Conservation (phyloP, 176 grass and related monocot species). For the Oryza brachyantha region DNA sequence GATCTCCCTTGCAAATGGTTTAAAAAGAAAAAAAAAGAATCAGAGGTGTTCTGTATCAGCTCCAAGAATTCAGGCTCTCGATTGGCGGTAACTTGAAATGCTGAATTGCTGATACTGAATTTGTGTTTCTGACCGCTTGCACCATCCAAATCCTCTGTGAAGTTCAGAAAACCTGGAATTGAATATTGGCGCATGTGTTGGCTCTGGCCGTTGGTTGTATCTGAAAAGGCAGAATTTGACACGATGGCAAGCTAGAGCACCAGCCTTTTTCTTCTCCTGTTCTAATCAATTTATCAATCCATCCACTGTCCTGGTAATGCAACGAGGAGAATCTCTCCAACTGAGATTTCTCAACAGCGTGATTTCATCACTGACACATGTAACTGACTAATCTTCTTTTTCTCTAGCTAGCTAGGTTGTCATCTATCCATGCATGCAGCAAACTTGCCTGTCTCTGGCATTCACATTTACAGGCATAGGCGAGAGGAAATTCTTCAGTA, state of each 20-base stretch:
- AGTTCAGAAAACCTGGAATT: slow-evolving; percentile 27
- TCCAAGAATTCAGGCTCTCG: background rate
- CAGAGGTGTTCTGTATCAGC: background rate
- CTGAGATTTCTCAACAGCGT: slow-evolving; percentile 33
- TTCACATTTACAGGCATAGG: background rate
- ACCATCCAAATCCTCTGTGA: background rate
- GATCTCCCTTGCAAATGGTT: background rate
- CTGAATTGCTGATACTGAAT: slow-evolving; percentile 4
- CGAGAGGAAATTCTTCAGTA: background rate
- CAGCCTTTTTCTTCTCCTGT: slow-evolving; percentile 5
- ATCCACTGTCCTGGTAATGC: background rate
- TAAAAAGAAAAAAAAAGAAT: background rate
- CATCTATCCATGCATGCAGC: background rate
- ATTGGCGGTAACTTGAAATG: background rate
- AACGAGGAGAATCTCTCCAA: slow-evolving; percentile 30
- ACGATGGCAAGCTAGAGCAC: background rate
- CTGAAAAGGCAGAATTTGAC: slow-evolving; percentile 35
- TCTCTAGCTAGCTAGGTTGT: slow-evolving; percentile 21
- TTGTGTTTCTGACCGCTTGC: background rate
- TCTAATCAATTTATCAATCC: background rate
- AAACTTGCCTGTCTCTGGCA: background rate
- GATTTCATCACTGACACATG: slow-evolving; percentile 7
- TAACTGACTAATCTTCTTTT: slow-evolving; percentile 9
- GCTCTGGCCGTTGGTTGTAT: slow-evolving; percentile 37
- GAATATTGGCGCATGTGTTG: slow-evolving; percentile 33